Evolutionary conservation across 2,329 filamentous ascomycete genomes (phyloP).

Genomic region (Trichoderma sp.): DNA sequence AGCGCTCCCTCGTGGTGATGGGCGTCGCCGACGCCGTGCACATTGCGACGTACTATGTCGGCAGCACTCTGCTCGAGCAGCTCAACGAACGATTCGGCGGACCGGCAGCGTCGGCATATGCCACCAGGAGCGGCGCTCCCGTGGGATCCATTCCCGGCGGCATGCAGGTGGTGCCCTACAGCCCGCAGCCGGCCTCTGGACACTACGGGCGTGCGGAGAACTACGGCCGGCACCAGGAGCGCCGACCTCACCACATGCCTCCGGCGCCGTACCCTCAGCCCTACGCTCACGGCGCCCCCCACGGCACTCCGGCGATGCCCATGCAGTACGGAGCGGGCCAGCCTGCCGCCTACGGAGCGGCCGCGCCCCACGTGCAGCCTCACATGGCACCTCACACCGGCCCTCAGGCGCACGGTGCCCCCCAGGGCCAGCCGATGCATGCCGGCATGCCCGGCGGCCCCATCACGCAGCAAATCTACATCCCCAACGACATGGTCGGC

Average conservation of each 20-base stretch:
- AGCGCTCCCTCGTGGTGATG: slow-evolving; percentile 96
- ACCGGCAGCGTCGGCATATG: slow-evolving; percentile 95
- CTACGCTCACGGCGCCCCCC: slow-evolving; percentile 66
- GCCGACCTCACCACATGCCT: slow-evolving; percentile 74
- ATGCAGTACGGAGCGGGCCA: slow-evolving; percentile 77
- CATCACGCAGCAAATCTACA: slow-evolving; percentile 97
- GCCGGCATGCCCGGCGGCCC: slow-evolving; percentile 62
- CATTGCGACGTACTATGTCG: slow-evolving; percentile 98
- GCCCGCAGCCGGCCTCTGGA: slow-evolving; percentile 87
- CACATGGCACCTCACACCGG: slow-evolving; percentile 64
- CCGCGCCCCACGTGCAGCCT: slow-evolving; percentile 74
- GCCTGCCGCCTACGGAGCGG: slow-evolving; percentile 74
- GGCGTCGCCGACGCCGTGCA: slow-evolving; percentile 98
- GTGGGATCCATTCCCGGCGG: slow-evolving; percentile 93
- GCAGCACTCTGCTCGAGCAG: slow-evolving; percentile 96
- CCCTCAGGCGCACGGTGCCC: slow-evolving; percentile 62
- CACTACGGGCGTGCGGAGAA: slow-evolving; percentile 91
- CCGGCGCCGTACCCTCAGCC: slow-evolving; percentile 71
- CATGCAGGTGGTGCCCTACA: slow-evolving; percentile 99
- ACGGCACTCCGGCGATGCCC: slow-evolving; percentile 63
- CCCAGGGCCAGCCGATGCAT: slow-evolving; percentile 75
- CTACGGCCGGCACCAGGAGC: slow-evolving; percentile 72
- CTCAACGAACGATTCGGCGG: slow-evolving; percentile 95
- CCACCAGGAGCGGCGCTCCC: slow-evolving; percentile 88
- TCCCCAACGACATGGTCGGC: slow-evolving; percentile 99